Base-by-base conservation (phyloP, 2,329 filamentous ascomycete genomes). In the Pseudofabraea citricarpa region DNA sequence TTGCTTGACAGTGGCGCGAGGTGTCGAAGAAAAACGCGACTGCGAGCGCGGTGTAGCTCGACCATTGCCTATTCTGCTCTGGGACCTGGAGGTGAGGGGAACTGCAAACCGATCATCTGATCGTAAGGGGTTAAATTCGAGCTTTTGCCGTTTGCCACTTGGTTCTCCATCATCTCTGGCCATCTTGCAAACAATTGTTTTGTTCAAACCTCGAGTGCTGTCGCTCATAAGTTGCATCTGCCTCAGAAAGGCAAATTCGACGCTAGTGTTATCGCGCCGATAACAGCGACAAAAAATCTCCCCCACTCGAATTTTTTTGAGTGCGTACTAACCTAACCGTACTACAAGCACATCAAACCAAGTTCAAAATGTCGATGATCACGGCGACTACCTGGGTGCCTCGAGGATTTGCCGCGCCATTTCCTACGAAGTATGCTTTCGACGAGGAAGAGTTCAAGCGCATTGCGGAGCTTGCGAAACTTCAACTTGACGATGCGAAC, bases 401-500 rank as follows among this genome's bases (percentile, higher is more conserved):
- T 40, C 73, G 76, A 29, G 77, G 77, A 42, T 74, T 77, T 54
- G 74, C 77, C 7, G 75, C 77, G 29, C 72, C 73, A 43, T 78
- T 79, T 45, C 77, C 77, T 3, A 71, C 67, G 12, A 77, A 76
- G 59, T 77, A 78, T 55, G 70, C 73, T 43, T 72, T 80, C 45
- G 72, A 79, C 50, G 77, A 81, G 58, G 71, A 72, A 44, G 77
- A 81, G 57, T 75, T 79, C 54, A 64, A 68, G 49, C 68, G 77
- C 45, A 80, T 81, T 62, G 75, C 75, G 22, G 71, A 75, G 58
- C 69, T 81, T 45, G 76, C 77, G 31, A 71, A 72, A 49, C 64
- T 78, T 50, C 81, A 87, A 64, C 71, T 87, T 24, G 88, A 96
- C 60, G 93, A 97, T 67, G 93, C 93, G 20, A 85, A 91, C 59